These are phyloP conservation scores for Capsella rubella DNA, from an alignment of 441 rosid species.

Conservation along the genomic window DNA sequence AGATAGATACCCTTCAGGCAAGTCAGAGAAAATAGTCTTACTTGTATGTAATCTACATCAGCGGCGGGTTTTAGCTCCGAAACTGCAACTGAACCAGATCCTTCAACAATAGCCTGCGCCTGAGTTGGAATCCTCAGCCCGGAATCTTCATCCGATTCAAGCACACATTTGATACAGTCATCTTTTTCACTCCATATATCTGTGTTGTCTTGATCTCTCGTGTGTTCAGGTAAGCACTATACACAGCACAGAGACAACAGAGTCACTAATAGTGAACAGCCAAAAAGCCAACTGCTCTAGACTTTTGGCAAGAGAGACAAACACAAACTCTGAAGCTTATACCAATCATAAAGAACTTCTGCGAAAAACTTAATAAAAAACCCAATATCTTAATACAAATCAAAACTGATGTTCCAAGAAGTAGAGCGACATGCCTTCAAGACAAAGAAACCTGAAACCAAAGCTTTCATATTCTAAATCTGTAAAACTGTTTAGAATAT, in stretches of 20 bases:
- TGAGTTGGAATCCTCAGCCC: constrained; percentile 70
- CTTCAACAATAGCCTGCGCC: constrained; percentile 74
- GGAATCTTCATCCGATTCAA: constrained; percentile 64
- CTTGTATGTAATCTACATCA: constrained; percentile 94
- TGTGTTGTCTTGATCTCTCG: constrained; percentile 54
- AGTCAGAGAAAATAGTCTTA: constrained; percentile 20
- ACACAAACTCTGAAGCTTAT: constrained; percentile 42
- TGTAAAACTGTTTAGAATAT: neutral
- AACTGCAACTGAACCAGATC: constrained; percentile 64
- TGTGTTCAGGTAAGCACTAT: constrained; percentile 80
- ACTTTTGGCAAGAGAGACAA: constrained; percentile 38
- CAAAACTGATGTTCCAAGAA: neutral
- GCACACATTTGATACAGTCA: constrained; percentile 52
- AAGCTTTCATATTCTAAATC: no score
- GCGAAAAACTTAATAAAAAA: neutral
- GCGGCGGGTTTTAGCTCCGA: constrained; percentile 71
- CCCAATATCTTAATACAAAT: neutral
- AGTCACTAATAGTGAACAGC: constrained; percentile 70
- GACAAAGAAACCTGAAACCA: constrained; percentile 6
- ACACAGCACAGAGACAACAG: constrained; percentile 70
- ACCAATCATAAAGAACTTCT: neutral
- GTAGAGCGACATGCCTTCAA: constrained; percentile 15
- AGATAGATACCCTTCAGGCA: neutral
- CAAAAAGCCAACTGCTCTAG: constrained; percentile 55
- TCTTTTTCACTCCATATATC: constrained; percentile 53